Percentiles rank a stretch among this genome's conserved stretches.
Conservation (phyloP, 129 eudicot species). For the Dittrichia graveolens region DNA sequence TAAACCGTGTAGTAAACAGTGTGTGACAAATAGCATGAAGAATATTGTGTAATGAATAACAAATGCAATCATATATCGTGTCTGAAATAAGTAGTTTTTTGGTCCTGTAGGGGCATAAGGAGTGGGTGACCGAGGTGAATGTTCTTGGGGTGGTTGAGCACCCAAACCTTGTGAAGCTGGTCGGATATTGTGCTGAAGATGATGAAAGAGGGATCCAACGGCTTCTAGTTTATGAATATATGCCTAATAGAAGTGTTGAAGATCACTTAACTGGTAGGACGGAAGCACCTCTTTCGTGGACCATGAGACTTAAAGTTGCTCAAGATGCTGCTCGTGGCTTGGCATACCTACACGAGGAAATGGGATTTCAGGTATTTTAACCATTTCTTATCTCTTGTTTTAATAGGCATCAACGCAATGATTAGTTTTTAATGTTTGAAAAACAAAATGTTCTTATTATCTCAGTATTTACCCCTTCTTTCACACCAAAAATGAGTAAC, state of each 20-base stretch:
- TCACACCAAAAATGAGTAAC: too few species aligned
- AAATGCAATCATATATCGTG: too few species aligned
- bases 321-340: constrained; percentile 96
- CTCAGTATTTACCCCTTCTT: not conserved
- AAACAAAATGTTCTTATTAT: not conserved
- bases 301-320: constrained; percentile 85
- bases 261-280: constrained; percentile 65
- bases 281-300: constrained; percentile 68
- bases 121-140: constrained; percentile 98
- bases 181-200: constrained; percentile 96
- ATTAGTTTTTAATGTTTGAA: not conserved
- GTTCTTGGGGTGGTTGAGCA: constrained; percentile 93
- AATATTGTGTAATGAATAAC: not conserved
- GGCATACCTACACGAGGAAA: constrained; percentile 81
- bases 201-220: constrained; percentile 98
- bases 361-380: constrained; percentile 81
- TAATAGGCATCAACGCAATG: not conserved
- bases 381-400: not conserved
- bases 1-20: too few species aligned
- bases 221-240: constrained; percentile 82
- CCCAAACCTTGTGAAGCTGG: constrained; percentile 77
- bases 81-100: constrained; percentile 15
- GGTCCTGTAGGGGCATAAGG: constrained; percentile 86
- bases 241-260: constrained; percentile 97
- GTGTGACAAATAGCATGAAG: too few species aligned